Evolutionary conservation across 202 grass and related monocot species (phyloP).

Genomic region (Setaria viridis): DNA sequence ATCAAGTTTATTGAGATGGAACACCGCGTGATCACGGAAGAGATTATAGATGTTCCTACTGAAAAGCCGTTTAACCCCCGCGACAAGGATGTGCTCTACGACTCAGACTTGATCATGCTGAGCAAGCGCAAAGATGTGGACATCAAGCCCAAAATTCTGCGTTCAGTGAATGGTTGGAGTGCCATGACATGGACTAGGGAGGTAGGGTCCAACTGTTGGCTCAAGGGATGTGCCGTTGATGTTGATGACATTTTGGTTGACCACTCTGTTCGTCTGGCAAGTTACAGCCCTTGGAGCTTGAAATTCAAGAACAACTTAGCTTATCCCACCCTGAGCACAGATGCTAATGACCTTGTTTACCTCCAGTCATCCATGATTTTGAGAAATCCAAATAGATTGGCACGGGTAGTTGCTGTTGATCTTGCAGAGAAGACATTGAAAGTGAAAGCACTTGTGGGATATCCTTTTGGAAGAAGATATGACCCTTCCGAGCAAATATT

Average conservation of each 20-base stretch:
- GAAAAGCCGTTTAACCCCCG: slow-evolving; percentile 3
- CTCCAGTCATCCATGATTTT: neutral
- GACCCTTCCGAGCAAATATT: neutral
- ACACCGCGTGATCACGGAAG: neutral
- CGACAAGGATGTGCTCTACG: neutral
- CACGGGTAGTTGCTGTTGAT: slow-evolving; percentile 1
- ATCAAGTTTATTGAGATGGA: slow-evolving; percentile 44
- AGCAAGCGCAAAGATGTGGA: neutral
- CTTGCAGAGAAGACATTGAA: slow-evolving; percentile 27
- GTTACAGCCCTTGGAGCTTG: neutral
- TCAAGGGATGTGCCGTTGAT: neutral
- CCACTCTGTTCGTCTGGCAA: neutral
- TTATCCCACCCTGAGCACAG: neutral
- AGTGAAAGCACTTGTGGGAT: neutral
- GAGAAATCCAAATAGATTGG: neutral
- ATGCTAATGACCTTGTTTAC: slow-evolving; percentile 17
- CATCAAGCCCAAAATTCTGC: neutral
- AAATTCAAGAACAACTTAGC: neutral
- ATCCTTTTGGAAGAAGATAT: neutral
- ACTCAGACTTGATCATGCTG: slow-evolving; percentile 8
- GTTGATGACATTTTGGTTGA: slow-evolving; percentile 22
- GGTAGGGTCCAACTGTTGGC: neutral
- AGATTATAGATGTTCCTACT: neutral
- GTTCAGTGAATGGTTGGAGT: neutral
- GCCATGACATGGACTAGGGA: slow-evolving; percentile 18